Base-by-base conservation (phyloP, 2,329 filamentous ascomycete genomes). In the Alternaria brassicae region DNA sequence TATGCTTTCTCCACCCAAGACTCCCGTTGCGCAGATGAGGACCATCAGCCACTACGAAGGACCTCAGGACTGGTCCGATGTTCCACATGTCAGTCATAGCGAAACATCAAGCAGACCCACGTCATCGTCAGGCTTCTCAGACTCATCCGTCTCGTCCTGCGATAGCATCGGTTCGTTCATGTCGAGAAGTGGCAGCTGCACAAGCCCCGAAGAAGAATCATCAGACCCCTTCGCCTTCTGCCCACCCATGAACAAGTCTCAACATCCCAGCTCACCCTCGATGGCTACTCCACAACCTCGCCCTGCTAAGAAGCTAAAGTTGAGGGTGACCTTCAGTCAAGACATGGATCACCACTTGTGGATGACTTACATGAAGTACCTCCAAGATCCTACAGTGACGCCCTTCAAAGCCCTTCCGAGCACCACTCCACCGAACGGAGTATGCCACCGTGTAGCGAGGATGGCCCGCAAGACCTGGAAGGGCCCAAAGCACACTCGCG, bases 341-440 rank as follows among this genome's bases (percentile, higher is more conserved):
- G 86, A 87, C 51, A 89, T 88, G 86, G 87, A 89, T 70, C 82
- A 85, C 56, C 87, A 89, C 69, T 76, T 89, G 30, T 89, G 87
- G 87, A 84, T 86, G 71, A 87, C 85, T 8, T 89, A 88, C 75
- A 85, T 88, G 77, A 81, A 83, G 53, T 89, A 88, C 71, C 78
- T 89, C n/a, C 85, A 87, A 61, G 86, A 89, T 72, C 87, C 87
- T 19, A 86, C 84, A 3, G 83, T 89, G 47, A 89, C 87, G 1
- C 87, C 87, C 0, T 89, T 89, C 81, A 89, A 89, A 70, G 87
- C 86, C 77, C 81, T 88, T 1, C 87, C 87, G 2, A 87, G 87
- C 48, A 86, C 84, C 41, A 81, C 85, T 32, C 87, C 87, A 36
- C 87, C 87, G 10, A 82, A 89, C 51, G 87, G 87, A 17, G 85